Conservation (phyloP, 371 early-diverging fungal genomes). For the Lichtheimia ornata region DNA sequence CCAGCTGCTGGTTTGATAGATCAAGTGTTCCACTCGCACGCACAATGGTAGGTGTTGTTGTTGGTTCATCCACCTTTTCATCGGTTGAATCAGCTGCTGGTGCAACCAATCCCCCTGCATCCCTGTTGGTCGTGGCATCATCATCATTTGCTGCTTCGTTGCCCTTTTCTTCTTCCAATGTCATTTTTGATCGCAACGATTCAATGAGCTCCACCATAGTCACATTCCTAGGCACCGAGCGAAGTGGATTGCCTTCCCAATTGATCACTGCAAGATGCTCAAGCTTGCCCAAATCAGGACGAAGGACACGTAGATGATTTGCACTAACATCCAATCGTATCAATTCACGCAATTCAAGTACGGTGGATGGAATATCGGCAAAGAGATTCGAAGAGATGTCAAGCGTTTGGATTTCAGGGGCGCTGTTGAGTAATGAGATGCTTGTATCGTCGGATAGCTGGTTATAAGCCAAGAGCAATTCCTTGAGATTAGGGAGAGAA, state of each 20-base stretch:
- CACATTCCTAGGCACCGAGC: conserved; percentile 45
- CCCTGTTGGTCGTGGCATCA: too few species aligned
- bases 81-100: neutral
- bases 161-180: neutral
- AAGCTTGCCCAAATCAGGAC: conserved; percentile 58
- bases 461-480: conserved; percentile 59
- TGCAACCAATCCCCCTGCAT: conserved; percentile 8
- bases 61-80: neutral
- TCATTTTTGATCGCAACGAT: neutral
- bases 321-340: conserved; percentile 66
- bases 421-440: conserved; percentile 17
- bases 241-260: conserved; percentile 63
- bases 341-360: conserved; percentile 40
- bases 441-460: conserved; percentile 21
- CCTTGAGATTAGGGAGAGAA: conserved; percentile 54
- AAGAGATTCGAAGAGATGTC: conserved; percentile 69
- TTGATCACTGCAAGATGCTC: conserved; percentile 45
- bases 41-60: neutral
- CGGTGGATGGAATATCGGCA: conserved; percentile 49
- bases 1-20: conserved; percentile 6
- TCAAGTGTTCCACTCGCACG: conserved; percentile 10
- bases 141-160: neutral
- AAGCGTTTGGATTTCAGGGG: conserved; percentile 57
- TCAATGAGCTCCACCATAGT: conserved; percentile 55
- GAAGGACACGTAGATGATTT: conserved; percentile 57